These are phyloP conservation scores for Epichloe hybrida DNA, from an alignment of 2,329 filamentous ascomycete species.

Conservation along the genomic window DNA sequence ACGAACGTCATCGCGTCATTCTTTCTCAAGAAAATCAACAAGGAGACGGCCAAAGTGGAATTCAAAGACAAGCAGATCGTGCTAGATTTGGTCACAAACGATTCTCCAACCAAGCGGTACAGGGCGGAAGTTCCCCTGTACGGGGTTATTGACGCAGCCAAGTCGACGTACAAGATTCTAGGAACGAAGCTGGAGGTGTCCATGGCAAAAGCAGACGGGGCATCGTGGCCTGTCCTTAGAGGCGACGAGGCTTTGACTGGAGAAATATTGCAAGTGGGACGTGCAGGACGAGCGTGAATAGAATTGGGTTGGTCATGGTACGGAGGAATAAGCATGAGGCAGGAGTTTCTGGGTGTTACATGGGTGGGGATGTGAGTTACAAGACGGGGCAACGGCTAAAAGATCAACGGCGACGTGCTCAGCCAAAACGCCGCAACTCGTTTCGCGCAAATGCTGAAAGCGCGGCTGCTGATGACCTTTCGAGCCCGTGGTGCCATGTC, in stretches of 20 bases:
- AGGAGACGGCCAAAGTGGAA: constrained; percentile 57
- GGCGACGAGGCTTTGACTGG: constrained; percentile 55
- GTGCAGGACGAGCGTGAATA: constrained; percentile 40
- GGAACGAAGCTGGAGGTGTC: constrained; percentile 81
- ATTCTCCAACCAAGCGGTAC: constrained; percentile 67
- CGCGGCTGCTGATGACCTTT: background rate
- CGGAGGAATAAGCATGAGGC: background rate
- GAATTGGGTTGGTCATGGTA: background rate
- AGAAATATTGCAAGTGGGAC: constrained; percentile 82
- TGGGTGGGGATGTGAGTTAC: constrained; percentile 1
- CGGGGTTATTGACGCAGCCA: constrained; percentile 58
- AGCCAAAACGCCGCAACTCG: background rate
- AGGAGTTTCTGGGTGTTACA: background rate
- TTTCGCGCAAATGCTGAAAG: background rate
- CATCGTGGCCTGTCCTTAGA: constrained; percentile 74
- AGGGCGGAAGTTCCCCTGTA: constrained; percentile 61
- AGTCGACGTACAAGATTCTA: constrained; percentile 67
- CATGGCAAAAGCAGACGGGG: constrained; percentile 56
- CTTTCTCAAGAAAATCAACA: constrained; percentile 95
- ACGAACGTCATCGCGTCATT: constrained; percentile 77
- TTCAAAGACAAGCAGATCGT: constrained; percentile 52
- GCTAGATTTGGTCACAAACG: constrained; percentile 75
- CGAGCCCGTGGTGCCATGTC: too few species aligned
- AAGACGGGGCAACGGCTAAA: background rate
- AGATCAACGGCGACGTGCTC: background rate